Conservation (phyloP, 352 stramenopile species). For the Phytophthora sojae region DNA sequence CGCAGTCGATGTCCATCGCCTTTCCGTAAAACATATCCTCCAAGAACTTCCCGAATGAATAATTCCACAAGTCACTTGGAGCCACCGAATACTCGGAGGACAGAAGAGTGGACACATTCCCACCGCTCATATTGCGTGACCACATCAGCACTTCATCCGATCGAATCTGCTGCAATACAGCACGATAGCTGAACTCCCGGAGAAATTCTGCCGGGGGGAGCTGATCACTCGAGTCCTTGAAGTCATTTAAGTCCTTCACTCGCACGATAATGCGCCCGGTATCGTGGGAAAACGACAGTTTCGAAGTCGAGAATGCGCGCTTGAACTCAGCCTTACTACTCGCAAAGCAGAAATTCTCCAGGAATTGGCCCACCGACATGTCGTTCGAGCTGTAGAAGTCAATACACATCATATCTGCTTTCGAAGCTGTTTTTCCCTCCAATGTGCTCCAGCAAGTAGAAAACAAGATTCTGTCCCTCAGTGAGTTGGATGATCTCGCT, state of each 20-base stretch:
- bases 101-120: conserved; percentile 27
- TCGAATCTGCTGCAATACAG: conserved; percentile 63
- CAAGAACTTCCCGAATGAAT: conserved; percentile 90
- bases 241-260: conserved; percentile 75
- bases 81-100: conserved; percentile 69
- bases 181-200: conserved; percentile 69
- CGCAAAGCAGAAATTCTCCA: conserved; percentile 83
- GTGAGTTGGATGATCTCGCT: conserved; percentile 57
- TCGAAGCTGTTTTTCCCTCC: conserved; percentile 77
- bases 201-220: conserved; percentile 62
- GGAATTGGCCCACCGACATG: conserved; percentile 84
- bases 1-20: conserved; percentile 71
- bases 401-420: conserved; percentile 90
- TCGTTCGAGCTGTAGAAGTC: conserved; percentile 89
- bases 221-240: conserved; percentile 69
- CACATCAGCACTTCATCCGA: conserved; percentile 78
- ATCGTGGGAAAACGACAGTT: conserved; percentile 87
- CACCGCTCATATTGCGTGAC: conserved; percentile 48
- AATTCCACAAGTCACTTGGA: conserved; percentile 80
- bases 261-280: conserved; percentile 73
- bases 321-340: conserved; percentile 80
- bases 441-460: conserved; percentile 88
- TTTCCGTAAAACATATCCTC: conserved; percentile 89
- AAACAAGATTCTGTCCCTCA: conserved; percentile 82
- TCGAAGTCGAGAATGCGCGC: conserved; percentile 77